Percentiles rank a stretch among this genome's conserved stretches.
Evolutionary conservation across 495 filamentous ascomycete species (phyloP).

Genomic region (Aspergillus kassunensis): DNA sequence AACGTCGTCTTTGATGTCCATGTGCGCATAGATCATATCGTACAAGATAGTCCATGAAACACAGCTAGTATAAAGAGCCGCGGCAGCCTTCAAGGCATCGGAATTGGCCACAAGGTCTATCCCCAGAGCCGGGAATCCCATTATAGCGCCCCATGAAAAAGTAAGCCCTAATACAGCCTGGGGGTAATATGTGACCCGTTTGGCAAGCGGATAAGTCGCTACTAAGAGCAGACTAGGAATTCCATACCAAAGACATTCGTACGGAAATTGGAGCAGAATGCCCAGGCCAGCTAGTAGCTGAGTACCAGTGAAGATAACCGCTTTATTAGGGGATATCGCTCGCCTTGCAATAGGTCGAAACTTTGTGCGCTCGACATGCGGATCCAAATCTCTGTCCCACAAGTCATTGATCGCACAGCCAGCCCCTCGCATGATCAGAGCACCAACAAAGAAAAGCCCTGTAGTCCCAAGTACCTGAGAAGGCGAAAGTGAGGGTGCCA

Average conservation of each 20-base stretch:
- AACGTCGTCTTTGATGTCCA: conserved; percentile 93
- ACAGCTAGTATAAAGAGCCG: conserved; percentile 76
- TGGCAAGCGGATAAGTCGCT: conserved; percentile 81
- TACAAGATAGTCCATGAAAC: conserved; percentile 93
- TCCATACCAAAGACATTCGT: conserved; percentile 79
- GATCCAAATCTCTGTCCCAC: conserved; percentile 92
- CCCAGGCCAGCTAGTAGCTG: conserved; percentile 79
- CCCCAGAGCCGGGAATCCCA: conserved; percentile 93
- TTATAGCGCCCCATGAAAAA: conserved; percentile 95
- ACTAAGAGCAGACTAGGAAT: conserved; percentile 82
- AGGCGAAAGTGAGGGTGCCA: conserved; percentile 54
- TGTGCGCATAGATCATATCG: conserved; percentile 98
- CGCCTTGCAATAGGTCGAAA: conserved; percentile 85
- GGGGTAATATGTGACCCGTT: conserved; percentile 91
- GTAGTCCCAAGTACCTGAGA: conserved; percentile 61
- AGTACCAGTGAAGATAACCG: conserved; percentile 73
- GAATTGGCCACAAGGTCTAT: conserved; percentile 69
- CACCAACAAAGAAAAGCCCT: conserved; percentile 79
- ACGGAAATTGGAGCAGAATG: conserved; percentile 81
- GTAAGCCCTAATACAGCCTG: conserved; percentile 88
- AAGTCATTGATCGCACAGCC: conserved; percentile 97
- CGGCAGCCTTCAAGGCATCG: conserved; percentile 62
- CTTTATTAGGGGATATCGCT: conserved; percentile 70
- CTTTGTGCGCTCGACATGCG: conserved; percentile 80
- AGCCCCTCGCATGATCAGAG: conserved; percentile 94